phyloP scores from a whole-genome alignment of 2,329 filamentous ascomycete species.

The Clarireedia paspali region DNA sequence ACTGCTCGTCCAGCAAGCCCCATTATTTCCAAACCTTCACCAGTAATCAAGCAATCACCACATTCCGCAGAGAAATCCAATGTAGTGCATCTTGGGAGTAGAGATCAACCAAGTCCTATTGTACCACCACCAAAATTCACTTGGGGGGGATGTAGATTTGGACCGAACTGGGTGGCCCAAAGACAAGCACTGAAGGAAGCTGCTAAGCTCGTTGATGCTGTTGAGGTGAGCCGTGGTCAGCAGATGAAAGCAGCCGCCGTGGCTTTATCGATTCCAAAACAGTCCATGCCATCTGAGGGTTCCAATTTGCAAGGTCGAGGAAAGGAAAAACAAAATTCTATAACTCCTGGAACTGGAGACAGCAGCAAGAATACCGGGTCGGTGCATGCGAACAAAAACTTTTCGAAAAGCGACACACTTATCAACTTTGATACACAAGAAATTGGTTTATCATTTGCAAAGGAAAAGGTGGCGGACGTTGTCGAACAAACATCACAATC shows the following conservation, averaged over 20 bases:
- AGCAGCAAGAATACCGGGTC: too few relatives aligned
- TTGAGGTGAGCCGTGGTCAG: neutral
- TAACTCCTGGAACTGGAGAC: too few relatives aligned
- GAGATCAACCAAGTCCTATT: neutral
- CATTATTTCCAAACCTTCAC: neutral
- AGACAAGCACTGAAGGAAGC: neutral
- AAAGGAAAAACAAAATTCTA: too few relatives aligned
- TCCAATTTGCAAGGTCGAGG: too few relatives aligned
- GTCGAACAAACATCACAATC: too few relatives aligned
- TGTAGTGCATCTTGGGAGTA: neutral
- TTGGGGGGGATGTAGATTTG: neutral
- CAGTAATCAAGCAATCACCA: neutral
- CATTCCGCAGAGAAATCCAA: neutral
- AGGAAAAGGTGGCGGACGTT: too few relatives aligned
- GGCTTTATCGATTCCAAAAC: neutral
- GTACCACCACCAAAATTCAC: neutral
- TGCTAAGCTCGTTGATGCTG: neutral
- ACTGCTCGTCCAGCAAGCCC: neutral
- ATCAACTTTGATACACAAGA: too few relatives aligned
- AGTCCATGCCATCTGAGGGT: too few relatives aligned
- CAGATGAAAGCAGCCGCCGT: neutral
- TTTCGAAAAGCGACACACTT: too few relatives aligned
- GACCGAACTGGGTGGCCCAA: neutral
- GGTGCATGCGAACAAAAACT: too few relatives aligned
- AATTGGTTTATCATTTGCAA: too few relatives aligned